A percentile compares a stretch with the other conserved stretches of the same genome.
These are phyloP conservation scores for Talaromyces sp. DNA, from an alignment of 2,329 filamentous ascomycete genomes.

Conservation along the genomic window DNA sequence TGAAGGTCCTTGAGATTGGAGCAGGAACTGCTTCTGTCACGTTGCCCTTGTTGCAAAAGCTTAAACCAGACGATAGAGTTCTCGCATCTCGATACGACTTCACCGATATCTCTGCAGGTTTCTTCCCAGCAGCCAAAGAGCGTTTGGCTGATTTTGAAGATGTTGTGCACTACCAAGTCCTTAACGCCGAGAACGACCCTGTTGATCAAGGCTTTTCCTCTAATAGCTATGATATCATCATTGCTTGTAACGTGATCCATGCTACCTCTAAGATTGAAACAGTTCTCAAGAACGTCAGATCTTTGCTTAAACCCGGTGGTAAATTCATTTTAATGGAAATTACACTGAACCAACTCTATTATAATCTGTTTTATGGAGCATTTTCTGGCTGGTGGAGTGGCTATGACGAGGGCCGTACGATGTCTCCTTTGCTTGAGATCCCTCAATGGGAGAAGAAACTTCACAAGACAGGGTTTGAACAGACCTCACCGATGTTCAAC, in stretches of 20 bases:
- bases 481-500: background rate
- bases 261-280: slow-evolving; percentile 26
- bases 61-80: background rate
- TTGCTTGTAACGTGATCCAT: slow-evolving; percentile 35
- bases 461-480: background rate
- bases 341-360: slow-evolving; percentile 22
- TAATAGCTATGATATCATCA: slow-evolving; percentile 30
- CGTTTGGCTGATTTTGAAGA: background rate
- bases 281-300: slow-evolving; percentile 26
- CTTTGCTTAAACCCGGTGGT: slow-evolving; percentile 40
- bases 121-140: slow-evolving; percentile 21
- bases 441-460: background rate
- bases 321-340: slow-evolving; percentile 46
- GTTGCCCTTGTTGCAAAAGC: background rate
- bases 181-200: slow-evolving; percentile 30
- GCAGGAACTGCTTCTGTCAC: background rate
- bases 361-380: slow-evolving; percentile 28
- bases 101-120: slow-evolving; percentile 24
- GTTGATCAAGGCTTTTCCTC: slow-evolving; percentile 30
- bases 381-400: slow-evolving; percentile 41
- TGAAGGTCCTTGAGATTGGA: slow-evolving; percentile 36
- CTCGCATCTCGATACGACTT: slow-evolving; percentile 19
- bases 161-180: slow-evolving; percentile 25
- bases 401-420: background rate
- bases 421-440: background rate